phyloP scores from a whole-genome alignment of 495 filamentous ascomycete species.

The Hyaloscypha bicolor region DNA sequence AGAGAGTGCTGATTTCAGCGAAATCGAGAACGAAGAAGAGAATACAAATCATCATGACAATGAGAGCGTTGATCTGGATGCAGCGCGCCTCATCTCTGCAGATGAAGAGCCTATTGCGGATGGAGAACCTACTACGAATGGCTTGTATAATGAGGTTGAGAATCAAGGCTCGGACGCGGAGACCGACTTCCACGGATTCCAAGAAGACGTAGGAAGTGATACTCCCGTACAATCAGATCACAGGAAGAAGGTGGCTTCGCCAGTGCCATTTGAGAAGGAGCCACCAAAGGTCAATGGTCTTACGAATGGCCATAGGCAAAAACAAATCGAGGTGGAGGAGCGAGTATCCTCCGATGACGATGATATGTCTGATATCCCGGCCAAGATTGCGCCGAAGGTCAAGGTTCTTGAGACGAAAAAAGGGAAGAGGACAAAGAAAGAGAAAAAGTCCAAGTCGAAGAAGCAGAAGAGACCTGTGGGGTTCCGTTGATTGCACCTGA shows the following conservation, averaged over 20 bases:
- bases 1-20: background rate
- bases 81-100: background rate
- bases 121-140: background rate
- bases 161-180: background rate
- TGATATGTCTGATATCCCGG: background rate
- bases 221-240: background rate
- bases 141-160: background rate
- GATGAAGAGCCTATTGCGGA: background rate
- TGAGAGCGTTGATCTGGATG: slow-evolving; percentile 8
- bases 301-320: background rate
- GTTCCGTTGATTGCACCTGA: background rate
- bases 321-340: background rate
- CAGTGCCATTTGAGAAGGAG: background rate
- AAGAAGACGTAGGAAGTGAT: background rate
- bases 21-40: background rate
- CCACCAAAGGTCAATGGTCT: background rate
- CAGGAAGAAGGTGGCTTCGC: background rate
- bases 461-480: background rate
- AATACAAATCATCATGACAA: background rate
- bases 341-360: background rate
- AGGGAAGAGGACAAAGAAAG: background rate
- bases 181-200: background rate
- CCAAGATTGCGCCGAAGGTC: background rate
- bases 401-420: background rate
- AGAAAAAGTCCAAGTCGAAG: background rate